phyloP scores from a whole-genome alignment of 2,329 filamentous ascomycete species.

The Aspergillus awamori region DNA sequence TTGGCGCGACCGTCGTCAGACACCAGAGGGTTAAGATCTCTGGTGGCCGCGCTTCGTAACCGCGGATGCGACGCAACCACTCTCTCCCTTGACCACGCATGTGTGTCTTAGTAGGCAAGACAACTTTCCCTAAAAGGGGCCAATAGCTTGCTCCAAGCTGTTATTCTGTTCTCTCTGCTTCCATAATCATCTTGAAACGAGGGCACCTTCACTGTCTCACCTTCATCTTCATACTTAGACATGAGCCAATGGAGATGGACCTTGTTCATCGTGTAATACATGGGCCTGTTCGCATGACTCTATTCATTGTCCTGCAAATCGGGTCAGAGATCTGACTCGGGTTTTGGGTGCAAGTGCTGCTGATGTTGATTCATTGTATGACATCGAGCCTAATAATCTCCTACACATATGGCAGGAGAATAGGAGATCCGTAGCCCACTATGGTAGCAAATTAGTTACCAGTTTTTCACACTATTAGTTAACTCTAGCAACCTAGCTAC shows the following conservation, averaged over 20 bases:
- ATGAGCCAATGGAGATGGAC: background rate
- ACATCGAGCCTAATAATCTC: background rate
- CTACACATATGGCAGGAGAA: background rate
- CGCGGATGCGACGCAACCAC: background rate
- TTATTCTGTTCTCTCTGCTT: background rate
- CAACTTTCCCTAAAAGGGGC: background rate
- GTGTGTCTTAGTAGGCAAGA: background rate
- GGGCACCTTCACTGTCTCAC: background rate
- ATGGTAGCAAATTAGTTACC: background rate
- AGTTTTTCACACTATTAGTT: no score
- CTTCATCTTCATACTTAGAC: background rate
- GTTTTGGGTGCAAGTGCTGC: background rate
- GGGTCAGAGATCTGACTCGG: slow-evolving; percentile 1
- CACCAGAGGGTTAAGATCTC: background rate
- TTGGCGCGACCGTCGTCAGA: slow-evolving; percentile 10
- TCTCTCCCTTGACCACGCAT: slow-evolving; percentile 7
- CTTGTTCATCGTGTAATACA: background rate
- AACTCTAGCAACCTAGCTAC: no score
- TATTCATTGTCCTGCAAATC: background rate
- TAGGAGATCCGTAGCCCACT: background rate
- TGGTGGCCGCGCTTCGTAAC: slow-evolving; percentile 7
- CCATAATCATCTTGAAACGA: background rate
- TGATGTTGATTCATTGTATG: background rate
- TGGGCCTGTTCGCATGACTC: background rate
- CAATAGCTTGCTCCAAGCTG: background rate